Percentiles rank a stretch among this genome's conserved stretches.
phyloP scores from a whole-genome alignment of 495 filamentous ascomycete species.

The Pyrenopolyporus hunteri region DNA sequence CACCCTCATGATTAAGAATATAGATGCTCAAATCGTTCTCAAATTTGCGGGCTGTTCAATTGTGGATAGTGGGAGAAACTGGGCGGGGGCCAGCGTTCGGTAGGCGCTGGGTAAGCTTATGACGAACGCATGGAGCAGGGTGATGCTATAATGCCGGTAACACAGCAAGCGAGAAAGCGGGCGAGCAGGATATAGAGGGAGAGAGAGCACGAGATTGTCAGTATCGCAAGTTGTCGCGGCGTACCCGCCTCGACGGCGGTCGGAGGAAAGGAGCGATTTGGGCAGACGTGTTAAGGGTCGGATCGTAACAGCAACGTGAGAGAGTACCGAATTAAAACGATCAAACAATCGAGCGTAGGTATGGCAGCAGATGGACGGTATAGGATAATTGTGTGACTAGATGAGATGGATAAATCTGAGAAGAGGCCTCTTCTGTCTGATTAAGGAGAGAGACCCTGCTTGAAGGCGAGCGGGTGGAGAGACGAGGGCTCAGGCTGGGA shows the following conservation, averaged over 20 bases:
- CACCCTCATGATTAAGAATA: constrained; percentile 22
- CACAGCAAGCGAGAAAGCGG: constrained; percentile 14
- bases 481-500: constrained; percentile 35
- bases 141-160: constrained; percentile 18
- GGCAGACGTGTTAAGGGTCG: constrained; percentile 16
- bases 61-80: constrained; percentile 9
- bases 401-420: constrained; percentile 19
- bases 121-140: constrained; percentile 52
- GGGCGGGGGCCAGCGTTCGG: constrained; percentile 49
- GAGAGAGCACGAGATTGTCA: constrained; percentile 21
- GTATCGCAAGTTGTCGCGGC: constrained; percentile 34
- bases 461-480: constrained; percentile 41
- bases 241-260: constrained; percentile 37
- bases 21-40: constrained; percentile 11
- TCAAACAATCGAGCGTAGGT: constrained; percentile 13
- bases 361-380: constrained; percentile 8
- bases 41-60: constrained; percentile 9
- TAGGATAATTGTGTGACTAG: constrained; percentile 16
- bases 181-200: constrained; percentile 26
- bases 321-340: constrained; percentile 26
- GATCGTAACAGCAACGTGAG: constrained; percentile 8
- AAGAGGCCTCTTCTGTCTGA: constrained; percentile 25
- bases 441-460: constrained; percentile 41
- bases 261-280: constrained; percentile 31
- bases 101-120: constrained; percentile 47